phyloP scores from a whole-genome alignment of 495 filamentous ascomycete genomes.

The Penicillium odoratum region DNA sequence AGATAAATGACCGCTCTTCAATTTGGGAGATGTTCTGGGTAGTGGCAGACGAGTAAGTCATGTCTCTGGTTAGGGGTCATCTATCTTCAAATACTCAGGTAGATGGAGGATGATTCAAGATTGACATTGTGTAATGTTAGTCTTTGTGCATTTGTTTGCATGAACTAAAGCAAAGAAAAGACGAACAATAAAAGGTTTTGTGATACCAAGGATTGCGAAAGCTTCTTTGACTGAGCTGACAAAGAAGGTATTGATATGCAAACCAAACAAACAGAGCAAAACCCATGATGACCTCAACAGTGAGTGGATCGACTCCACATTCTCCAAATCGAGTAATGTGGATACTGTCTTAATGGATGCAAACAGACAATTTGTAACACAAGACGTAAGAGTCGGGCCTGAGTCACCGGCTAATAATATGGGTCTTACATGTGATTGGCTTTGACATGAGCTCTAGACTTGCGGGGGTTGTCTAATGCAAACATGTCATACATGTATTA shows the following conservation, averaged over 20 bases:
- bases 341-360: neutral
- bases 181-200: too few species aligned
- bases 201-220: too few species aligned
- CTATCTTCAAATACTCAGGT: neutral
- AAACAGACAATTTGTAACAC: conserved; percentile 22
- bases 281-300: conserved; percentile 14
- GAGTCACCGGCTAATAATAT: conserved; percentile 20
- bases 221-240: too few species aligned
- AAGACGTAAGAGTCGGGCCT: conserved; percentile 15
- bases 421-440: conserved; percentile 10
- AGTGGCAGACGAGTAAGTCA: neutral
- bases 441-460: conserved; percentile 23
- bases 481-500: conserved; percentile 16
- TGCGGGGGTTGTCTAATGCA: conserved; percentile 27
- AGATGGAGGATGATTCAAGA: neutral
- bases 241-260: neutral
- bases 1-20: neutral
- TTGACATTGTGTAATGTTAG: neutral
- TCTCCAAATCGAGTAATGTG: conserved; percentile 3
- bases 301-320: neutral
- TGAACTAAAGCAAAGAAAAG: too few species aligned
- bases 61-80: neutral
- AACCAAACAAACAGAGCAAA: conserved; percentile 15
- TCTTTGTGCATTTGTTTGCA: neutral
- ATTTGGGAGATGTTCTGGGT: neutral